Evolutionary conservation across 176 grass and related monocot genomes (phyloP).

Genomic region (Aegilops bicornis): DNA sequence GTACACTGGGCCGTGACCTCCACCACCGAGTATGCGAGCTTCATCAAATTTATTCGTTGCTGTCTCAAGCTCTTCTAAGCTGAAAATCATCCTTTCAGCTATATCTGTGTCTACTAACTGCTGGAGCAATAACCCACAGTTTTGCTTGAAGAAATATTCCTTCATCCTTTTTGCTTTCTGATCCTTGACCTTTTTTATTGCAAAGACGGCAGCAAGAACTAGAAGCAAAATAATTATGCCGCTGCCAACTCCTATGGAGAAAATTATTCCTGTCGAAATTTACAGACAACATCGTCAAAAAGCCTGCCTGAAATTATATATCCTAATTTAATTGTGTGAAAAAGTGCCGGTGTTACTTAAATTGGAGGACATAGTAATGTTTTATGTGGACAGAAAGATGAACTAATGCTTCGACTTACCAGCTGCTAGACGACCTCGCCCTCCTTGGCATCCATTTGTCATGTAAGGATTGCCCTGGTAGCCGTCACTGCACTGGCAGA

Average conservation of each 20-base stretch:
- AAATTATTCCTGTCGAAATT: background rate
- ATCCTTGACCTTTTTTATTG: conserved; percentile 30
- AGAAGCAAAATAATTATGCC: conserved; percentile 41
- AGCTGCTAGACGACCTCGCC: background rate
- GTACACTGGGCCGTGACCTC: conserved; percentile 55
- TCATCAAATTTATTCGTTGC: conserved; percentile 57
- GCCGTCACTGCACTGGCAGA: conserved; percentile 41
- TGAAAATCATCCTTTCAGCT: conserved; percentile 59
- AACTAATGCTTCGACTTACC: conserved; percentile 21
- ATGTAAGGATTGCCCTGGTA: conserved; percentile 65
- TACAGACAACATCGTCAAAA: background rate
- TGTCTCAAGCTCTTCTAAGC: conserved; percentile 54
- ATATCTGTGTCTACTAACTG: conserved; percentile 52
- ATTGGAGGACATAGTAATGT: background rate
- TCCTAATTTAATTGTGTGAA: background rate
- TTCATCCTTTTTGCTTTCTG: conserved; percentile 32
- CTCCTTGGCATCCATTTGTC: conserved; percentile 2
- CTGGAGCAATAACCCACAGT: conserved; percentile 45
- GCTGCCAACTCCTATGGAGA: conserved; percentile 32
- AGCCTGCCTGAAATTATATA: background rate
- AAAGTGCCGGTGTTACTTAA: background rate
- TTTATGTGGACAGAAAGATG: background rate
- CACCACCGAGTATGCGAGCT: conserved; percentile 32
- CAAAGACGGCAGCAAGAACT: conserved; percentile 27
- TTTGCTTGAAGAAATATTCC: conserved; percentile 54